These are phyloP conservation scores for Penicillium nucicola DNA, from an alignment of 495 filamentous ascomycete genomes.

Conservation along the genomic window DNA sequence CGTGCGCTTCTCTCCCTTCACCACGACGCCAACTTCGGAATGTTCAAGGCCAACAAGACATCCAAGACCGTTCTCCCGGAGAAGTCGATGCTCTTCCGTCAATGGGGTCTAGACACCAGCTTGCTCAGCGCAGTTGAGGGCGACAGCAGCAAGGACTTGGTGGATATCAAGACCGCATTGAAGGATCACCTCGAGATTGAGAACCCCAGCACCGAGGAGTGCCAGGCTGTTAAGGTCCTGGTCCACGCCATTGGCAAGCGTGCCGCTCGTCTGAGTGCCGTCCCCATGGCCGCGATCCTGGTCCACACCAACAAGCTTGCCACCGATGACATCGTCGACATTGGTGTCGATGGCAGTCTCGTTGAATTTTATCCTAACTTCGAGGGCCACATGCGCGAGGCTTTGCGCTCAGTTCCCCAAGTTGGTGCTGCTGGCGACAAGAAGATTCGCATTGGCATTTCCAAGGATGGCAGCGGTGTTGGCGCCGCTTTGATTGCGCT, in stretches of 20 bases:
- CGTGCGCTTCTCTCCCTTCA: slow-evolving; percentile 67
- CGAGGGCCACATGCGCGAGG: slow-evolving; percentile 72
- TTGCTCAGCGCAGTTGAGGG: slow-evolving; percentile 78
- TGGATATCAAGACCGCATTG: slow-evolving; percentile 69
- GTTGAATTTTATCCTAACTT: slow-evolving; percentile 93
- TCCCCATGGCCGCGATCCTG: slow-evolving; percentile 80
- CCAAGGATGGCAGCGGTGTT: slow-evolving; percentile 90
- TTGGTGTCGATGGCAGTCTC: slow-evolving; percentile 86
- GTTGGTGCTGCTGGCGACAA: slow-evolving; percentile 72
- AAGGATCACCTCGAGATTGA: slow-evolving; percentile 70
- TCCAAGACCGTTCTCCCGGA: slow-evolving; percentile 65
- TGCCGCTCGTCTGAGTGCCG: slow-evolving; percentile 82
- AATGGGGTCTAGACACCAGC: slow-evolving; percentile 88
- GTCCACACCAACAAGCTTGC: slow-evolving; percentile 68
- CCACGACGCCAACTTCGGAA: slow-evolving; percentile 52
- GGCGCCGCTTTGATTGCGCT: slow-evolving; percentile 89
- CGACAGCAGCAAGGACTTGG: slow-evolving; percentile 63
- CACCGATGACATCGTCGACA: slow-evolving; percentile 66
- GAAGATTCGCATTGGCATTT: slow-evolving; percentile 84
- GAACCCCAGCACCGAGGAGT: slow-evolving; percentile 70
- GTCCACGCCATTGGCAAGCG: slow-evolving; percentile 83
- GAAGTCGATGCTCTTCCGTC: slow-evolving; percentile 63
- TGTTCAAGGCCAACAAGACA: slow-evolving; percentile 70
- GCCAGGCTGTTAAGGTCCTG: slow-evolving; percentile 74
- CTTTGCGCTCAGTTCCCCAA: slow-evolving; percentile 63